Conservation (phyloP, 75 land plant species). For the Cupressus sempervirens region DNA sequence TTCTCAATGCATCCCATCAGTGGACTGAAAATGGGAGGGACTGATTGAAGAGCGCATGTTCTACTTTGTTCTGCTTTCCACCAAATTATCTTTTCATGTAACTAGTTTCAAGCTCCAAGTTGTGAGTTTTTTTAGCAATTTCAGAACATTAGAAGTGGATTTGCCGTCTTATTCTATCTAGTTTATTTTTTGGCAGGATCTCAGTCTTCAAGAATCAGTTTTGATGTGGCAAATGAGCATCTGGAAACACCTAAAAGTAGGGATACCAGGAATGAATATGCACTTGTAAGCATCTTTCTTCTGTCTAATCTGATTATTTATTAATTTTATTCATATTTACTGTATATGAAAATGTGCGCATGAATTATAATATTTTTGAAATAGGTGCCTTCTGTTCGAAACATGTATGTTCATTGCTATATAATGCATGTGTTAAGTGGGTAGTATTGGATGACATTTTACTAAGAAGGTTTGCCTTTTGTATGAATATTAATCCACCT, state of each 20-base stretch:
- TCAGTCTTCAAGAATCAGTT: slow-evolving; percentile 30
- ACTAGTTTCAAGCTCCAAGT: background rate
- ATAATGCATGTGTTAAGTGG: background rate
- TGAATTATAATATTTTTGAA: background rate
- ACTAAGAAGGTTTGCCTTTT: background rate
- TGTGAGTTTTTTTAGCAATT: background rate
- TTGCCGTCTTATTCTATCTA: background rate
- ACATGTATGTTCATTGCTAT: background rate
- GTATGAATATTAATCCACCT: background rate
- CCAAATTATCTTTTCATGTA: background rate
- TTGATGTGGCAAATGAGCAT: slow-evolving; percentile 15
- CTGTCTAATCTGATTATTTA: background rate
- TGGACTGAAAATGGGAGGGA: background rate
- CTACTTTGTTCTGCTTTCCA: background rate
- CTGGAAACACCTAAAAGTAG: background rate
- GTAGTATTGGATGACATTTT: background rate
- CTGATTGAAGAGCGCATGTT: background rate
- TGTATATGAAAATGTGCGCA: background rate
- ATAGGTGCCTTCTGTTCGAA: background rate
- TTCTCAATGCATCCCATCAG: background rate
- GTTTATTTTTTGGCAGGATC: slow-evolving; percentile 19
- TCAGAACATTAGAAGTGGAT: background rate
- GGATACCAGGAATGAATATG: slow-evolving; percentile 3
- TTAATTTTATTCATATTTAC: background rate
- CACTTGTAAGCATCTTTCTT: background rate